Evolutionary conservation across 2,329 filamentous ascomycete species (phyloP), one percentile per base, ranked within the genome.

Genomic region (Sporothrix curviconia): DNA sequence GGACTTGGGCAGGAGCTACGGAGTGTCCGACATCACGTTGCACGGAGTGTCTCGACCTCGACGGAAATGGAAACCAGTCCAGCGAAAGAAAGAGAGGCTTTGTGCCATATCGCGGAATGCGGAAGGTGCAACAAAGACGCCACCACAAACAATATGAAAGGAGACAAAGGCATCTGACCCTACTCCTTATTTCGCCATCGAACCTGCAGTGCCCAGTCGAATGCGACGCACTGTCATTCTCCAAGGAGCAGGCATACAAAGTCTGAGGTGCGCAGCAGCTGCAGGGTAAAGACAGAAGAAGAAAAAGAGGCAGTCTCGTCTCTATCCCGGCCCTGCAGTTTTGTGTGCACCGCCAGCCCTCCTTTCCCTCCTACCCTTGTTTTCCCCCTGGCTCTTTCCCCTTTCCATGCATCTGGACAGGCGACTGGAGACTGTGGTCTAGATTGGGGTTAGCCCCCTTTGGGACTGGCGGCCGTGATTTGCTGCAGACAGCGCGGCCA

Each of bases 401-500:
- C 52, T 55, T 44, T 25, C 30, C 3, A n/a, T 37, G 39, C 37
- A 22, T 34, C 15, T 43, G 19, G 14, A 40, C 34, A 24, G 42
- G 17, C 51, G 25, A 55, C 51, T 5, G 42, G 17, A 46, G 25
- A 55, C 51, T 5, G 51, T 51, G 57, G 57, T 58, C 57, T 58
- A 55, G 56, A 58, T 43, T 51, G 43, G 44, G 51, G 43, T 36
- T 55, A 51, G 43, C 44, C 50, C 49, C 17, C 30, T 58, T 58
- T 58, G 28, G 57, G 57, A 55, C 51, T 59, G 57, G 52, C 46
- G 57, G 44, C 57, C 52, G 46, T 55, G 37, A 42, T 42, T 53
- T 54, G 49, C 36, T 51, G 37, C 55, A 42, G 55, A 39, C 28
- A 40, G 19, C 43, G 25, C 44, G 3, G 28, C n/a, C 24, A 25